Evolutionary conservation across 2,329 filamentous ascomycete genomes (phyloP), one percentile per base, ranked within the genome.

Genomic region (Diplodia intermedia): DNA sequence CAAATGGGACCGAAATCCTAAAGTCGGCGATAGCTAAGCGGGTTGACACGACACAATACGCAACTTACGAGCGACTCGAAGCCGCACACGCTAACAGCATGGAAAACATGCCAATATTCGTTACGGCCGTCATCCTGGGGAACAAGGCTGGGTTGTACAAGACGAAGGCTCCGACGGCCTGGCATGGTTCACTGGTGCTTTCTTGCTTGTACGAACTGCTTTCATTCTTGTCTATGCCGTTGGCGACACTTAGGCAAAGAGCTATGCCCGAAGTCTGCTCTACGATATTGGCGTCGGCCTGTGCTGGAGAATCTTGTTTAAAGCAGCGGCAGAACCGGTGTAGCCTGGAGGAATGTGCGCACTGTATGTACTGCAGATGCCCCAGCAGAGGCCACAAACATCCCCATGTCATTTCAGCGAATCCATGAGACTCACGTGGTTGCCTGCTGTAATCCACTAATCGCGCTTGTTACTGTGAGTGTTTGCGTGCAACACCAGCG

Each of bases 31-130:
- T 84, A 62, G 77, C 79, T 68, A 76, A 80, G 57, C 72, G 74
- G 5, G 75, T 82, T 2, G 72, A 78, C 11, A 70, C 78, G 0
- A 75, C 77, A 15, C 74, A 73, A 5, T 82, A 79, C 69, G 79
- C 76, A 14, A 76, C 73, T 8, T 84, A 78, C 65, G 82, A 84
- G 73, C 81, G 83, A 50, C 76, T 79, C 26, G 78, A 82, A 69
- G 77, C 80, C 5, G 83, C 81, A 40, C 81, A 84, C 69, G 75
- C 78, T 33, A 84, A 84, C 71, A 78, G 79, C 33, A 75, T 83
- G 69, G 82, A 85, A 74, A 82, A 80, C 65, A 74, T 84, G 66
- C 80, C 82, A 1, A 69, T 84, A 9, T 84, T 83, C 69, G 72
- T 80, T 11, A 76, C 80, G 1, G 80, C 82, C 1, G 75, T 84